phyloP scores from a whole-genome alignment of 371 early-diverging fungal genomes.

The Mortierella sp. region DNA sequence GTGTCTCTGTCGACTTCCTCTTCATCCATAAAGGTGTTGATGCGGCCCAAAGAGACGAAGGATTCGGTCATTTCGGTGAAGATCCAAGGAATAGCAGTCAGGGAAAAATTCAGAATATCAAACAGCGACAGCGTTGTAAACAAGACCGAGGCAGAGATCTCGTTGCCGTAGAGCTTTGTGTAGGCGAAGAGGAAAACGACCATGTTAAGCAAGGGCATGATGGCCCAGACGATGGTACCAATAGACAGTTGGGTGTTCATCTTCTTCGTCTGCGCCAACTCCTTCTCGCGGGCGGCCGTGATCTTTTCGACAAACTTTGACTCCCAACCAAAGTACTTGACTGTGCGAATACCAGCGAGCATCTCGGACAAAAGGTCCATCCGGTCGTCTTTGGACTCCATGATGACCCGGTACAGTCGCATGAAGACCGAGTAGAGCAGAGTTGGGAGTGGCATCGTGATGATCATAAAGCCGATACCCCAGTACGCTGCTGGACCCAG shows the following conservation, averaged over 20 bases:
- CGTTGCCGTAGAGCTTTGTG: conserved; percentile 61
- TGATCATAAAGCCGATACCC: conserved; percentile 70
- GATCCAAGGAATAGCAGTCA: conserved; percentile 79
- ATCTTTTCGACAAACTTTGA: conserved; percentile 70
- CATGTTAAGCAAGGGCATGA: conserved; percentile 69
- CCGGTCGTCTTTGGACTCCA: conserved; percentile 73
- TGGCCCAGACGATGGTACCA: conserved; percentile 53
- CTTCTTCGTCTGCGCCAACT: conserved; percentile 62
- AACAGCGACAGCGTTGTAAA: conserved; percentile 76
- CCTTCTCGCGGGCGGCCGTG: conserved; percentile 62
- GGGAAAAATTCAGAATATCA: conserved; percentile 71
- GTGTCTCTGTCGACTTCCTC: conserved; percentile 70
- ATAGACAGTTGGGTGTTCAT: conserved; percentile 46
- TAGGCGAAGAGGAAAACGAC: conserved; percentile 68
- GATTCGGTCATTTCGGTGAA: conserved; percentile 74
- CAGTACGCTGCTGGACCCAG: conserved; percentile 75
- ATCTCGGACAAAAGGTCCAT: conserved; percentile 77
- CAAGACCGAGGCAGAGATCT: conserved; percentile 70
- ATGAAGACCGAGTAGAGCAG: conserved; percentile 64
- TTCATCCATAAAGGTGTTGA: conserved; percentile 76
- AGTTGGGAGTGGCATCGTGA: conserved; percentile 71
- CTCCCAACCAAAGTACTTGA: conserved; percentile 90
- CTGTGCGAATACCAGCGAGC: conserved; percentile 78
- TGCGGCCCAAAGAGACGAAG: conserved; percentile 77
- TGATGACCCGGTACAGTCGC: conserved; percentile 63